Conservation (phyloP, 768 basidiomycete species). For the Suillus subaureus region DNA sequence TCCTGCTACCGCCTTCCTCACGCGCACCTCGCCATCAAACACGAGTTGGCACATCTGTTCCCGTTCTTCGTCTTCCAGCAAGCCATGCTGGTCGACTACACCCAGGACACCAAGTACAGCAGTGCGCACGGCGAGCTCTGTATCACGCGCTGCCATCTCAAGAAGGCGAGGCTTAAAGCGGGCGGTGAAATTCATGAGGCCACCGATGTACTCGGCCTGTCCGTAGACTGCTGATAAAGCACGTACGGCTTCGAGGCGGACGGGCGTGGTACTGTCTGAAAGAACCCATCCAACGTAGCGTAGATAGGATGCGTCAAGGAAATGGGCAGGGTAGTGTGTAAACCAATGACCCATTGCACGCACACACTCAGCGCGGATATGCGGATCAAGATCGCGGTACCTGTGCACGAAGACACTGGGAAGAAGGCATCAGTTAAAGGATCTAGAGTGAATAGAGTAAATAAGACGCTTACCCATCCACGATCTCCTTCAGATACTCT, state of each 20-base stretch:
- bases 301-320: conserved; percentile 84
- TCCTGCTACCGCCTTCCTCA: conserved; percentile 77
- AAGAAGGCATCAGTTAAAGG: conserved; percentile 1
- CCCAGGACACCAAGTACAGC: conserved; percentile 85
- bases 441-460: not conserved
- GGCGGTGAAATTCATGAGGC: conserved; percentile 88
- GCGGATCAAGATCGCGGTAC: conserved; percentile 89
- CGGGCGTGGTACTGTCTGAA: conserved; percentile 82
- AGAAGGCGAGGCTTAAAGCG: conserved; percentile 92
- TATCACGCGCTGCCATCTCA: conserved; percentile 91
- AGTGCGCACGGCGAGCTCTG: conserved; percentile 84
- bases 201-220: conserved; percentile 70
- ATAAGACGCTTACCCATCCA: conserved; percentile 75
- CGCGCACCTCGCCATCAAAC: conserved; percentile 81
- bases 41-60: conserved; percentile 80
- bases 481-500: conserved; percentile 85
- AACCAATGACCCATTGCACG: conserved; percentile 90
- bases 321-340: conserved; percentile 83
- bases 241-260: conserved; percentile 87
- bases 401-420: conserved; percentile 92
- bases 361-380: conserved; percentile 92
- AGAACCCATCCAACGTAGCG: conserved; percentile 96
- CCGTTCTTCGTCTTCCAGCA: conserved; percentile 88
- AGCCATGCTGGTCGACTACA: conserved; percentile 75
- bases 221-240: conserved; percentile 82